Base-by-base conservation (phyloP, 805 yeast genomes). In the Suhomyces vadensis region DNA sequence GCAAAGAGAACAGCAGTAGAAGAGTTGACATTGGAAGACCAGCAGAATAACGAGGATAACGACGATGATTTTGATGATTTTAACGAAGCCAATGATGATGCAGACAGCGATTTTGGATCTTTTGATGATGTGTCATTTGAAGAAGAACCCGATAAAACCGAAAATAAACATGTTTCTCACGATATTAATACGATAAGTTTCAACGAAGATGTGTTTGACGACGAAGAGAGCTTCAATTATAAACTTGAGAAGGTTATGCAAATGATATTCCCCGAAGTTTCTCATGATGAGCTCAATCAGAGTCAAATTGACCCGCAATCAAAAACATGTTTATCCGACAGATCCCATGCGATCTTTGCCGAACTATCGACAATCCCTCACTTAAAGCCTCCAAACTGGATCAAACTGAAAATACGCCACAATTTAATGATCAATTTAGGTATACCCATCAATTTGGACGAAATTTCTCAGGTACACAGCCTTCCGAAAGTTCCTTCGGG, bases 371-470 rank as follows among this genome's bases (percentile, higher is more conserved):
- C 68, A 7, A 46, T 70, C 11, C 80, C 82, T 0, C 71, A 73
- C 39, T 60, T 79, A 25, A 74, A 73, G 22, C 85, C 83, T 1
- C 74, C 82, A 13, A 82, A 82, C 47, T 88, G 95, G 95, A 77
- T 75, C 35, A 74, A 74, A 42, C 83, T 87, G 57, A 71, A 81
- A 14, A 74, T 85, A 19, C 77, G 90, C 40, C 77, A 85, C 52
- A 80, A 78, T 51, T 62, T 88, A 24, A 68, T 85, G 24, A 68
- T 83, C 14, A 76, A 81, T 22, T 65, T 88, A 35, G 90, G 91
- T 1, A 75, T 88, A 2, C 95, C 95, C 0, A 77, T 86, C 31
- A 83, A 84, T 53, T 65, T 83, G 11, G 89, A 83, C 59, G 86
- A 83, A 47, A 37, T 71, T 16, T 51, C 48, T 3, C 43, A 47